Evolutionary conservation across 495 filamentous ascomycete genomes (phyloP).

Genomic region (Penicillium macrosclerotiorum): DNA sequence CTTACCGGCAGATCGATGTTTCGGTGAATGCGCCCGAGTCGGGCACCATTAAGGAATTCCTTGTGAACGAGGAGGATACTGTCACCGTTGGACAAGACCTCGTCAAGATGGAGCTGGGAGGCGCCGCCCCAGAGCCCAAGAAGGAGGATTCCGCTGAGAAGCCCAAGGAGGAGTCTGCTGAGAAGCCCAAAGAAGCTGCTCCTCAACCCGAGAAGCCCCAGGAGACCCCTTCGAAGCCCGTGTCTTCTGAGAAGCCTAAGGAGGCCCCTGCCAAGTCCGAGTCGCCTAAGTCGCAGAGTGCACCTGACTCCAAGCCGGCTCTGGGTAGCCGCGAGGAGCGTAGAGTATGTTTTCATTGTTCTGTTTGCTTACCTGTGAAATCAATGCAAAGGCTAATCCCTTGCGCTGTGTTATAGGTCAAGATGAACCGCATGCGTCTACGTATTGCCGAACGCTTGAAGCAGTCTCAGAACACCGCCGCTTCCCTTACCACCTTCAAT

Average conservation of each 20-base stretch:
- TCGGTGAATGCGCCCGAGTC: slow-evolving; percentile 92
- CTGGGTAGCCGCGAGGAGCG: slow-evolving; percentile 84
- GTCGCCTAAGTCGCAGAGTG: slow-evolving; percentile 24
- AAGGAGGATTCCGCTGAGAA: slow-evolving; percentile 49
- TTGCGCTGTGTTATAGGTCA: slow-evolving; percentile 58
- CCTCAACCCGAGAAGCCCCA: slow-evolving; percentile 44
- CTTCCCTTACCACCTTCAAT: slow-evolving; percentile 97
- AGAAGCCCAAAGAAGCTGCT: slow-evolving; percentile 37
- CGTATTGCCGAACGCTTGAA: slow-evolving; percentile 96
- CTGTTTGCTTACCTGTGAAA: neutral
- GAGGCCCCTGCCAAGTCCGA: slow-evolving; percentile 32
- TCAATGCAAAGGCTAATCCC: slow-evolving; percentile 6
- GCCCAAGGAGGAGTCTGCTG: slow-evolving; percentile 30
- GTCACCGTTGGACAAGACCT: slow-evolving; percentile 93
- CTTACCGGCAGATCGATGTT: slow-evolving; percentile 74
- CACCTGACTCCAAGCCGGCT: slow-evolving; percentile 29
- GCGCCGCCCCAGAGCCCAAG: slow-evolving; percentile 58
- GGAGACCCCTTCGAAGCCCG: slow-evolving; percentile 35
- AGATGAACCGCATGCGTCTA: slow-evolving; percentile 99
- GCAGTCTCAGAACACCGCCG: slow-evolving; percentile 98
- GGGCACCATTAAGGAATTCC: slow-evolving; percentile 86
- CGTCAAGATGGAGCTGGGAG: slow-evolving; percentile 77
- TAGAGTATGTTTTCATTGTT: slow-evolving; percentile 58
- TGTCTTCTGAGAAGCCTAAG: slow-evolving; percentile 45
- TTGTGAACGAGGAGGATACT: slow-evolving; percentile 93